Base-by-base conservation (phyloP, 768 basidiomycete species). In the Lactarius pseudohatsudake region DNA sequence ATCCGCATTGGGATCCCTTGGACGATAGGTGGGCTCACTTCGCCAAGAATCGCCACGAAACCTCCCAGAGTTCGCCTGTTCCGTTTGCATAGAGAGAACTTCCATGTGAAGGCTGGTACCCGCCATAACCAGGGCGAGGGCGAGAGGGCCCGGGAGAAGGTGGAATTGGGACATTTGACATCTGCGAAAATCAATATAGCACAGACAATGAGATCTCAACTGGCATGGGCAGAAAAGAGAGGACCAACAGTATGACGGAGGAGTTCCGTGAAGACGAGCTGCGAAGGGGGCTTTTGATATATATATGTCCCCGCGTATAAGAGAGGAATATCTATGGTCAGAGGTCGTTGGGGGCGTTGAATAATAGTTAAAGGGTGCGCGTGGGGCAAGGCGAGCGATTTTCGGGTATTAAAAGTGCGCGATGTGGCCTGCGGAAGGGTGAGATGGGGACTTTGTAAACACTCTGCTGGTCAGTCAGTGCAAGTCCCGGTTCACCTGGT, bases 141-240 rank as follows among this genome's bases (percentile, higher is more conserved):
- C 82, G 77, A 66, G 82, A 75, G 40, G 82, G 71, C 45, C 77
- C 77, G 58, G 85, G 82, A 59, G 87, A 84, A 54, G 82, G 81
- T 53, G 82, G 80, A 69, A 79, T 80, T 62, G 81, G 81, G 70
- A 56, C 28, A 68, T 72, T 60, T 56, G 41, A 69, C 57, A 72
- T 68, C 18, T 65, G 67, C 8, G 40, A 30, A 57, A 59, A 61
- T 43, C 62, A 69, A 64, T 69, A 61, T 26, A 66, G 43, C 54
- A 59, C 62, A 64, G 40, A 64, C 58, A 34, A 59, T 70, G 59
- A 53, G 68, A 65, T 61, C 20, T 20, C 7, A 36, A 26, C 7
- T 43, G 7, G 0, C 50, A n/a, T 36, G 3, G 16, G 34, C 43
- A 56, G 2, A 15, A 55, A 8, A 36, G 16, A n/a, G 20, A 41